Conservation (phyloP, 83 land plant genomes). For the Picea abies region DNA sequence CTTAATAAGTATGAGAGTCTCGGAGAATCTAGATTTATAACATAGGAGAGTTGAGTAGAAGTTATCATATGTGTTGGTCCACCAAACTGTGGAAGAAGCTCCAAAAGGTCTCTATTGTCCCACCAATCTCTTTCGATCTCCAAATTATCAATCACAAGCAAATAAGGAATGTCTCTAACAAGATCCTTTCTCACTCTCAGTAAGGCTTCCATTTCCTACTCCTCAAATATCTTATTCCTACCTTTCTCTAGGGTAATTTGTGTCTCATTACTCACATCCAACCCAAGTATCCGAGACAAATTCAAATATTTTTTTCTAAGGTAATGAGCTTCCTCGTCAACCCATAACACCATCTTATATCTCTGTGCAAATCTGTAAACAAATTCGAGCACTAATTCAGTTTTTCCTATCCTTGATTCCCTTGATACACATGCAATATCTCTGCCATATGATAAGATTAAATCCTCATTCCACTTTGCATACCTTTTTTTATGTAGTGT, state of each 20-base stretch:
- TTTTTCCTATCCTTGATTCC: constrained; percentile 90
- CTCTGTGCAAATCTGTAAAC: constrained; percentile 76
- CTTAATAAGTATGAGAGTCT: constrained; percentile 77
- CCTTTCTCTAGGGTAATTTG: constrained; percentile 35
- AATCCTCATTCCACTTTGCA: constrained; percentile 27
- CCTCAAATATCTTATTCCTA: constrained; percentile 68
- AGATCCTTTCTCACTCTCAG: constrained; percentile 67
- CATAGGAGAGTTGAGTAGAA: constrained; percentile 75
- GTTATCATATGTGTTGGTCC: constrained; percentile 79
- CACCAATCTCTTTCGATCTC: constrained; percentile 92
- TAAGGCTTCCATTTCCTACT: constrained; percentile 80
- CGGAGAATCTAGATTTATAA: constrained; percentile 66
- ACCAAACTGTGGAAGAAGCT: constrained; percentile 72
- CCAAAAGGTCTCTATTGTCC: constrained; percentile 43
- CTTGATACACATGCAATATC: constrained; percentile 79
- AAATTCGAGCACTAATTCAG: constrained; percentile 83
- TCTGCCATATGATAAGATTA: constrained; percentile 50
- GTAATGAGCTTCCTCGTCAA: constrained; percentile 81
- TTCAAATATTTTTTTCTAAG: constrained; percentile 80
- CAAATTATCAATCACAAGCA: constrained; percentile 84
- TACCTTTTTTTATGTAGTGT: constrained; percentile 26
- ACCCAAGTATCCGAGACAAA: constrained; percentile 57
- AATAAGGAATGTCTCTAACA: constrained; percentile 75
- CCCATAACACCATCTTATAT: constrained; percentile 90
- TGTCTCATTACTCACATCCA: constrained; percentile 69